A percentile compares a stretch with the other conserved stretches of the same genome.
phyloP scores from a whole-genome alignment of 768 basidiomycete species.

The Harrya chromipes region DNA sequence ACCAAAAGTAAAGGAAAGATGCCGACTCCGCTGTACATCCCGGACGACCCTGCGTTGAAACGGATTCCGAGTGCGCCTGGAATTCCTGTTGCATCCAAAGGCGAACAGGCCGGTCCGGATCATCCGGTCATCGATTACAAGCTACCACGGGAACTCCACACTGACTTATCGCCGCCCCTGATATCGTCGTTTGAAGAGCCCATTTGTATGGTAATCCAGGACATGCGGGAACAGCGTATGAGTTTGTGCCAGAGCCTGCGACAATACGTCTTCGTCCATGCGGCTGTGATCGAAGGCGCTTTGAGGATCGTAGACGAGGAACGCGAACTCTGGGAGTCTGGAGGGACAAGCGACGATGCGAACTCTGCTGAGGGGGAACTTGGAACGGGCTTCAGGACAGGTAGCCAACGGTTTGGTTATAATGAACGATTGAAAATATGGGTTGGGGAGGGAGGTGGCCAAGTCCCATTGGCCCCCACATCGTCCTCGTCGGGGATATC shows the following conservation, averaged over 20 bases:
- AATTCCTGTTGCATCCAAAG: conserved; percentile 2
- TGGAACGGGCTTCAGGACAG: conserved; percentile 4
- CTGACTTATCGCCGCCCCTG: conserved; percentile 49
- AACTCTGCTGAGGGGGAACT: conserved; percentile 12
- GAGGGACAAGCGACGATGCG: conserved; percentile 21
- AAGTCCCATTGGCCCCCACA: conserved; percentile 2
- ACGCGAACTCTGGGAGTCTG: conserved; percentile 36
- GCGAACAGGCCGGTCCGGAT: conserved; percentile 9
- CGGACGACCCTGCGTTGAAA: not conserved
- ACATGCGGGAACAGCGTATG: conserved; percentile 97
- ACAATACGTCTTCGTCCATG: conserved; percentile 93
- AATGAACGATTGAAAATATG: conserved; percentile 10
- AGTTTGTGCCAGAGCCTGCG: conserved; percentile 91
- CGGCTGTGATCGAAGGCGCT: conserved; percentile 78
- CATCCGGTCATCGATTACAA: conserved; percentile 49
- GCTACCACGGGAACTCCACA: conserved; percentile 59
- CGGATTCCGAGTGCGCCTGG: not conserved
- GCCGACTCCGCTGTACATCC: not conserved
- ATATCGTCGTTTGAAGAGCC: conserved; percentile 72
- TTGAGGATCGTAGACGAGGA: conserved; percentile 77
- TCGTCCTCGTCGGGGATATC: conserved; percentile 18
- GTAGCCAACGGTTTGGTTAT: conserved; percentile 18
- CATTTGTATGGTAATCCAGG: conserved; percentile 78
- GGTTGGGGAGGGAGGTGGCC: conserved; percentile 2
- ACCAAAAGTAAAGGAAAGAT: conserved; percentile 1